A percentile compares a stretch with the other conserved stretches of the same genome.
phyloP scores from a whole-genome alignment of 2,329 filamentous ascomycete genomes.

The Juglanconis oblonga region DNA sequence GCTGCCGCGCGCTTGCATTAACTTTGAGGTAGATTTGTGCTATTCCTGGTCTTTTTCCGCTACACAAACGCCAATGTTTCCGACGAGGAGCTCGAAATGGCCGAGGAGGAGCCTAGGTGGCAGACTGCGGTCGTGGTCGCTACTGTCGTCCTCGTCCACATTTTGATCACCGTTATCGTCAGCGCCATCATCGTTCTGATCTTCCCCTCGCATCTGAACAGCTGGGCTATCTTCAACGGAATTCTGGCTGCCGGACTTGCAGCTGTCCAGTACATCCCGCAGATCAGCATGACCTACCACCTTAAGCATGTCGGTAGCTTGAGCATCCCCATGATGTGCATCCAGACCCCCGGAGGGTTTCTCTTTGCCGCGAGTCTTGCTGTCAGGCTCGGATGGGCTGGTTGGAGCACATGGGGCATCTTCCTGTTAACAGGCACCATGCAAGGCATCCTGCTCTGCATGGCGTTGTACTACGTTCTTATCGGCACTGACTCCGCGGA shows the following conservation, averaged over 20 bases:
- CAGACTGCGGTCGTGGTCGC: constrained; percentile 77
- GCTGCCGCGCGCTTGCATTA: neutral
- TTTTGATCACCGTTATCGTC: constrained; percentile 66
- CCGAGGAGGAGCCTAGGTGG: constrained; percentile 61
- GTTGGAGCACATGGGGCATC: constrained; percentile 96
- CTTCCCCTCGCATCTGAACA: constrained; percentile 60
- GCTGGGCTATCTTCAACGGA: constrained; percentile 84
- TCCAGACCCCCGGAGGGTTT: constrained; percentile 91
- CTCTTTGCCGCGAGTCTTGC: constrained; percentile 85
- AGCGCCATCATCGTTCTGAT: constrained; percentile 65
- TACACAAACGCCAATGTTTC: constrained; percentile 52
- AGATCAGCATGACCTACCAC: constrained; percentile 87
- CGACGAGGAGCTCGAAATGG: constrained; percentile 42
- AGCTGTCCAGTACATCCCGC: constrained; percentile 87
- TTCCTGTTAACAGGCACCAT: constrained; percentile 82
- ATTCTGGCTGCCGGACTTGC: constrained; percentile 76
- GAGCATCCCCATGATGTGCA: constrained; percentile 97
- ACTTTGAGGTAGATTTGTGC: constrained; percentile 62
- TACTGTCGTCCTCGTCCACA: constrained; percentile 69
- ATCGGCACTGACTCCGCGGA: constrained; percentile 24
- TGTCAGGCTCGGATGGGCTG: constrained; percentile 71
- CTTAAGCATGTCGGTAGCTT: constrained; percentile 85
- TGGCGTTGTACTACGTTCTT: constrained; percentile 74
- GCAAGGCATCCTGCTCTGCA: constrained; percentile 75
- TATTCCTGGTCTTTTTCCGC: constrained; percentile 95